Conservation (phyloP, 2,329 filamentous ascomycete species). For the Alternaria dauci region DNA sequence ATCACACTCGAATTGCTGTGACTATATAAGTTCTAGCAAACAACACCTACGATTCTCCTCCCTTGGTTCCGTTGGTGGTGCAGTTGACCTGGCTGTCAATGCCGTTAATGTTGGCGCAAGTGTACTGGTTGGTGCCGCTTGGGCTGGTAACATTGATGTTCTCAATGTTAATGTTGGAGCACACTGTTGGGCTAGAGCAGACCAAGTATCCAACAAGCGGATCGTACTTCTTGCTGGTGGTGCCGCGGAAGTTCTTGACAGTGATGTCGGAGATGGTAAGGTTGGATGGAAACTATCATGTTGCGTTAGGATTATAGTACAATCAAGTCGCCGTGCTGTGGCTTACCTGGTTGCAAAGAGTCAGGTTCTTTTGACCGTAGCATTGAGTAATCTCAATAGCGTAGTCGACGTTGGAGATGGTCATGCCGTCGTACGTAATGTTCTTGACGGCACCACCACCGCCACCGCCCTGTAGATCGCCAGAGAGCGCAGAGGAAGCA, state of each 20-base stretch:
- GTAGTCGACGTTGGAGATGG: slow-evolving; percentile 69
- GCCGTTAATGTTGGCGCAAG: slow-evolving; percentile 54
- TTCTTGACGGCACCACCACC: slow-evolving; percentile 70
- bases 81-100: slow-evolving; percentile 45
- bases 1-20: background rate
- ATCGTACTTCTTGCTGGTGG: slow-evolving; percentile 57
- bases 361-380: slow-evolving; percentile 69
- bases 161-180: slow-evolving; percentile 58
- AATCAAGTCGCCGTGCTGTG: background rate
- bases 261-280: slow-evolving; percentile 64
- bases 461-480: slow-evolving; percentile 71
- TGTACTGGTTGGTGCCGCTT: slow-evolving; percentile 54
- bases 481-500: slow-evolving; percentile 62
- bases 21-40: background rate
- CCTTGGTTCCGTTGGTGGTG: slow-evolving; percentile 28
- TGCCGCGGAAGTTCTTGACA: slow-evolving; percentile 66
- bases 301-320: background rate
- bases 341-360: slow-evolving; percentile 63
- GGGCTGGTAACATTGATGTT: slow-evolving; percentile 59
- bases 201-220: slow-evolving; percentile 56
- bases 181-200: slow-evolving; percentile 57
- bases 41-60: slow-evolving; percentile 21
- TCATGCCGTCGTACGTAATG: slow-evolving; percentile 71
- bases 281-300: slow-evolving; percentile 58
- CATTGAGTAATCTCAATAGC: slow-evolving; percentile 72